These are phyloP conservation scores for Cladosporium phlei DNA, from an alignment of 2,329 filamentous ascomycete genomes.

Conservation along the genomic window DNA sequence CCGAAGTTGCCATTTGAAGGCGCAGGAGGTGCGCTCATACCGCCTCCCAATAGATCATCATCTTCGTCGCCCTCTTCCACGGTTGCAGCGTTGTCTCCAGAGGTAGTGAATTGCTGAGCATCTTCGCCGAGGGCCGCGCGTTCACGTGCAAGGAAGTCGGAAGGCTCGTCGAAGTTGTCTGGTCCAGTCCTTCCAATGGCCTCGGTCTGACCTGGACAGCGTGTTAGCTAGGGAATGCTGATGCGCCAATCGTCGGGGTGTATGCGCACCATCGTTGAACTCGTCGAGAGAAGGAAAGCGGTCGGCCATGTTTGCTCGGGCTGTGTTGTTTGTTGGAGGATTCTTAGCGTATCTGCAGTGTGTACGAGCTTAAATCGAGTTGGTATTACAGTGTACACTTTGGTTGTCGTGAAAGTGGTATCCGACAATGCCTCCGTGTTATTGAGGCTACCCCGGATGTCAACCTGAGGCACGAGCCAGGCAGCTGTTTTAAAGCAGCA, in stretches of 20 bases:
- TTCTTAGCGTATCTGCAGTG: too few species aligned
- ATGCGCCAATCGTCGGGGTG: too few species aligned
- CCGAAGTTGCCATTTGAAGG: slow-evolving; percentile 24
- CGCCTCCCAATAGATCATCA: slow-evolving; percentile 63
- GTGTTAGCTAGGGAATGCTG: slow-evolving; percentile 20
- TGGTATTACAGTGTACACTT: too few species aligned
- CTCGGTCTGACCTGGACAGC: slow-evolving; percentile 61
- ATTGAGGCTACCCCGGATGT: too few species aligned
- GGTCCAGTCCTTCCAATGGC: slow-evolving; percentile 48
- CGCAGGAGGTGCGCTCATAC: slow-evolving; percentile 35
- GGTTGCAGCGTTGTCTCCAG: slow-evolving; percentile 63
- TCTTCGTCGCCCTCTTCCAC: slow-evolving; percentile 46
- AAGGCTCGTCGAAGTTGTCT: slow-evolving; percentile 54
- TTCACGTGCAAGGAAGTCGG: slow-evolving; percentile 89
- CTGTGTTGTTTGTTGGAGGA: slow-evolving; percentile 1
- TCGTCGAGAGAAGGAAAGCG: slow-evolving; percentile 51
- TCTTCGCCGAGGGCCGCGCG: slow-evolving; percentile 87
- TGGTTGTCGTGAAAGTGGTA: too few species aligned
- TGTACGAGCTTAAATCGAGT: too few species aligned
- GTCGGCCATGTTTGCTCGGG: slow-evolving; percentile 41
- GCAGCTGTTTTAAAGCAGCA: too few species aligned
- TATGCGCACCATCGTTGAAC: slow-evolving; percentile 46
- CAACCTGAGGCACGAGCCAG: too few species aligned
- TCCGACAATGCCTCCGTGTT: too few species aligned
- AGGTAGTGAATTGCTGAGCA: slow-evolving; percentile 80